Evolutionary conservation across 1,139 yeast species (phyloP).

Genomic region (Waltiozyma sp.): DNA sequence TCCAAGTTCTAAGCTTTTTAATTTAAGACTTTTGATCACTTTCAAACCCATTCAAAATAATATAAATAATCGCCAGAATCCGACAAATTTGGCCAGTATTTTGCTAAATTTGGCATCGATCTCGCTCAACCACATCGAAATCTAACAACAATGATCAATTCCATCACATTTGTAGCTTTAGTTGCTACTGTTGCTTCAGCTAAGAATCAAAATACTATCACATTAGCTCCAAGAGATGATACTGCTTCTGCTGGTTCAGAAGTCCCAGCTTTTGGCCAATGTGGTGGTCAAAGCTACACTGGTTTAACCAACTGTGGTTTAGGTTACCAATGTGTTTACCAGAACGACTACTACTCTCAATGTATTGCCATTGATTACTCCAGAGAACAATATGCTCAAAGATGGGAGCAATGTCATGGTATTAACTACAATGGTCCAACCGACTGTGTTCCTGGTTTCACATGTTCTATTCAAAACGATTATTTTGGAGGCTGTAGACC

Average conservation of each 20-base stretch:
- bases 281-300: conserved; percentile 21
- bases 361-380: conserved; percentile 2
- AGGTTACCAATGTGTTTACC: conserved; percentile 15
- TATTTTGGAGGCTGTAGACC: conserved; percentile 1
- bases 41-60: too few species aligned
- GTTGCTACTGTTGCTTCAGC: neutral
- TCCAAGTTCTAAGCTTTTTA: too few species aligned
- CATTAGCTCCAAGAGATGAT: too few species aligned
- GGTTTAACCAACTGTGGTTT: conserved; percentile 20
- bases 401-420: conserved; percentile 23
- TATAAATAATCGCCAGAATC: too few species aligned
- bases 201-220: too few species aligned
- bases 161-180: too few species aligned
- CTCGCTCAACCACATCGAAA: too few species aligned
- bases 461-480: conserved; percentile 9
- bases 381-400: neutral
- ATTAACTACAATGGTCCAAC: conserved; percentile 16
- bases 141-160: too few species aligned
- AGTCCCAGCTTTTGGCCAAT: conserved; percentile 20
- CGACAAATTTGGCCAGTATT: too few species aligned
- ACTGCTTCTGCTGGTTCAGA: neutral
- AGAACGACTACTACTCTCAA: conserved; percentile 7
- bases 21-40: too few species aligned
- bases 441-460: conserved; percentile 16
- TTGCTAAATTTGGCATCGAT: too few species aligned